Evolutionary conservation across 352 stramenopile species (phyloP), one percentile per base, ranked within the genome.

Genomic region (Globisporangium megalacanthum): DNA sequence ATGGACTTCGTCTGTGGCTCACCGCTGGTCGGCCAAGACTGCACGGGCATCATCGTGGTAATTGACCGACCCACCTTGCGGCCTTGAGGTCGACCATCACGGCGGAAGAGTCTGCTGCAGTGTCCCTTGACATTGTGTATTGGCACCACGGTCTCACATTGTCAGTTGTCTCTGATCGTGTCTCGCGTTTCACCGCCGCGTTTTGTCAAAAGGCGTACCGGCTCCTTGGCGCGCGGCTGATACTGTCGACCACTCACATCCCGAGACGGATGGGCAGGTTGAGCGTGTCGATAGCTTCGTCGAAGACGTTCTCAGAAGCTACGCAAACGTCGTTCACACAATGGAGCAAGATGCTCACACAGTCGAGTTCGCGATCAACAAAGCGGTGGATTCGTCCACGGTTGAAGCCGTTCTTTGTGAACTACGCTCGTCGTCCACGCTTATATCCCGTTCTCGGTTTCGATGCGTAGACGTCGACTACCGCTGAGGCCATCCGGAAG

Each of bases 331-430:
- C 49, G 0, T 66, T 57, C 54, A 41, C 1, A 17, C 15, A 58
- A 41, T 65, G 54, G 64, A 70, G 54, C 20, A 13, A 48, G 0
- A 63, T 66, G 33, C 41, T 75, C 57, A 60, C 11, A 52, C 70
- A n/a, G 60, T 39, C 4, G 65, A 69, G 45, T 67, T 66, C 14
- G 57, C 60, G 3, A 54, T 72, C 3, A 72, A 69, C 50, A 69
- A 69, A 47, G 48, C 51, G 0, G 49, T 60, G 0, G 61, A 75
- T n/a, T 45, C 60, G 1, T 72, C 33, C 61, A 9, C 66, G 60
- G 58, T 17, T 62, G 2, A 68, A 57, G 0, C 64, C 68, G 4
- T 72, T 75, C 37, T 72, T 49, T 13, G 39, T 68, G 0, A 49
- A 49, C 44, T 15, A 1, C 41, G 13, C 41, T 13, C 2, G 8